Percentiles rank a stretch among this genome's conserved stretches.
These are phyloP conservation scores for Lipomyces yamanashiensis DNA, from an alignment of 805 yeast genomes.

Conservation along the genomic window DNA sequence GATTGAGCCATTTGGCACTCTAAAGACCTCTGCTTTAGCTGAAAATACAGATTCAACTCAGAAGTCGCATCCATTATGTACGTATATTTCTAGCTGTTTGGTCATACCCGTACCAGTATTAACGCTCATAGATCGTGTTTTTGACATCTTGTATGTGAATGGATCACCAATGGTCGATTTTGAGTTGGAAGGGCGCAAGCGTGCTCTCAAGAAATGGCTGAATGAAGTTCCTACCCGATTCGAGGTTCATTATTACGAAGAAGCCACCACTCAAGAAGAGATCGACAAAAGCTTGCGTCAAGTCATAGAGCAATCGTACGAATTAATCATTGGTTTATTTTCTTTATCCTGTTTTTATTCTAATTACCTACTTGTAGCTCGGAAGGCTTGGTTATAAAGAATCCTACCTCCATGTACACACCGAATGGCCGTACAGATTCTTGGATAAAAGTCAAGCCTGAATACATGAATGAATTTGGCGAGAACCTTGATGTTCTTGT, in stretches of 20 bases:
- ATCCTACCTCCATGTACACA: constrained; percentile 59
- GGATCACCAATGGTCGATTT: constrained; percentile 61
- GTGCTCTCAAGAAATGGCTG: constrained; percentile 53
- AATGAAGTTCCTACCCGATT: constrained; percentile 39
- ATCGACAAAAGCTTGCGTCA: constrained; percentile 60
- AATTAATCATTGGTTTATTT: too few relatives aligned
- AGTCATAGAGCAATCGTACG: constrained; percentile 53
- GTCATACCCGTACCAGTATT: background rate
- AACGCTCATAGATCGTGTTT: constrained; percentile 50
- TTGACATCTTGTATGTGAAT: constrained; percentile 75
- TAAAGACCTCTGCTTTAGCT: constrained; percentile 70
- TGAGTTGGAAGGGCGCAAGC: constrained; percentile 62
- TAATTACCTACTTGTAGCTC: constrained; percentile 48
- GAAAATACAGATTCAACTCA: constrained; percentile 48
- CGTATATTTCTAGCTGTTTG: background rate
- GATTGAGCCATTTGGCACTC: constrained; percentile 78
- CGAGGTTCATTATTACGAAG: constrained; percentile 41
- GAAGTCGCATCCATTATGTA: constrained; percentile 42
- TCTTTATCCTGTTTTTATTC: background rate
- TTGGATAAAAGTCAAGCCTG: constrained; percentile 95
- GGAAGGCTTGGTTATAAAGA: constrained; percentile 84
- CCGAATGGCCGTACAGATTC: constrained; percentile 63
- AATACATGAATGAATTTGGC: constrained; percentile 82
- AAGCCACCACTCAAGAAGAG: constrained; percentile 54
- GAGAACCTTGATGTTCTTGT: constrained; percentile 80